phyloP scores from a whole-genome alignment of 1,139 yeast genomes.

The Lodderomyces oxycetoniae region DNA sequence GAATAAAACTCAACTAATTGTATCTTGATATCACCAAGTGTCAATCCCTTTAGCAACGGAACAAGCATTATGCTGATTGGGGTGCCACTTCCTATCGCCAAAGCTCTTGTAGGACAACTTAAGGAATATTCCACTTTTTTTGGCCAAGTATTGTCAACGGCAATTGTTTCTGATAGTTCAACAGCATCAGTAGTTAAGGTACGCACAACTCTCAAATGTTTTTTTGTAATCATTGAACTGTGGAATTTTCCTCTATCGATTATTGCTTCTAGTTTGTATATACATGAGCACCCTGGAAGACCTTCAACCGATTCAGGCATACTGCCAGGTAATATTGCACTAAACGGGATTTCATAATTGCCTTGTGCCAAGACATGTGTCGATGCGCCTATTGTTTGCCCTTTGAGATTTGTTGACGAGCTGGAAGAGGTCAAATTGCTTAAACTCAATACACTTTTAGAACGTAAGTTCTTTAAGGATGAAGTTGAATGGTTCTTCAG shows the following conservation, averaged over 20 bases:
- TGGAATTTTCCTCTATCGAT: constrained; percentile 82
- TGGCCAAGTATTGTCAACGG: constrained; percentile 97
- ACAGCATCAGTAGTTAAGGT: constrained; percentile 85
- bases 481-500: constrained; percentile 29
- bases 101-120: constrained; percentile 81
- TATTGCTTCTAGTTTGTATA: constrained; percentile 71
- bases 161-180: constrained; percentile 86
- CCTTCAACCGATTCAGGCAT: constrained; percentile 90
- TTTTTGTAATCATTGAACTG: constrained; percentile 59
- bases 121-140: constrained; percentile 85
- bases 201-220: constrained; percentile 77
- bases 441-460: constrained; percentile 31
- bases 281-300: constrained; percentile 75
- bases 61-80: constrained; percentile 69
- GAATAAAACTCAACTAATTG: constrained; percentile 64
- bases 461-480: constrained; percentile 27
- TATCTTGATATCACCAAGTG: constrained; percentile 66
- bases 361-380: constrained; percentile 54
- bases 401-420: constrained; percentile 13
- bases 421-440: constrained; percentile 15
- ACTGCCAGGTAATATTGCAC: constrained; percentile 78
- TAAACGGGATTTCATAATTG: constrained; percentile 87
- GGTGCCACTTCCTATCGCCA: constrained; percentile 80
- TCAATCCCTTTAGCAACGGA: constrained; percentile 78
- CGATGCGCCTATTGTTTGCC: constrained; percentile 9